Percentiles rank a stretch among this genome's conserved stretches.
Evolutionary conservation across 331 rosid species (phyloP).

Genomic region (Phaseolus coccineus): DNA sequence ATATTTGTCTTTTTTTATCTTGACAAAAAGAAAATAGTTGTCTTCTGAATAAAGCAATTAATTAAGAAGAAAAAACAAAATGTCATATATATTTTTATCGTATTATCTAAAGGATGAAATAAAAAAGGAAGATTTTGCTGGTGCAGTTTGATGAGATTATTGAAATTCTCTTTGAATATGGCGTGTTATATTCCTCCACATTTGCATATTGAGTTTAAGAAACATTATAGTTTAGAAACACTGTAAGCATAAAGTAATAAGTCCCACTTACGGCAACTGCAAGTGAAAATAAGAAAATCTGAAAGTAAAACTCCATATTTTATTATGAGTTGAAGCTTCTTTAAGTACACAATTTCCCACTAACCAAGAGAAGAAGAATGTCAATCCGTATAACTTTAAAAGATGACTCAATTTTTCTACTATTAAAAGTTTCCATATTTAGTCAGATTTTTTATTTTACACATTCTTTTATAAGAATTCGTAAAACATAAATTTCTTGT

Average conservation of each 20-base stretch:
- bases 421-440: background rate
- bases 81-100: background rate
- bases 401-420: background rate
- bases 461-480: too few species aligned
- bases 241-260: constrained; percentile 44
- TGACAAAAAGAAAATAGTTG: background rate
- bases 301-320: background rate
- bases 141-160: constrained; percentile 47
- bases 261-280: background rate
- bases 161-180: constrained; percentile 67
- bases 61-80: background rate
- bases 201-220: constrained; percentile 47
- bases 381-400: background rate
- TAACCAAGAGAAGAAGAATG: background rate
- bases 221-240: constrained; percentile 31
- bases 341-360: background rate
- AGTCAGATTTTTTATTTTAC: too few species aligned
- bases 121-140: constrained; percentile 38
- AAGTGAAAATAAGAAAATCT: background rate
- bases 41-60: background rate
- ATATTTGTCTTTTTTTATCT: too few species aligned
- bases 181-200: constrained; percentile 59
- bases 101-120: constrained; percentile 59
- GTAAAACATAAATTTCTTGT: too few species aligned
- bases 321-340: background rate